Conservation (phyloP, 495 filamentous ascomycete species). For the Cladorrhinum samala region DNA sequence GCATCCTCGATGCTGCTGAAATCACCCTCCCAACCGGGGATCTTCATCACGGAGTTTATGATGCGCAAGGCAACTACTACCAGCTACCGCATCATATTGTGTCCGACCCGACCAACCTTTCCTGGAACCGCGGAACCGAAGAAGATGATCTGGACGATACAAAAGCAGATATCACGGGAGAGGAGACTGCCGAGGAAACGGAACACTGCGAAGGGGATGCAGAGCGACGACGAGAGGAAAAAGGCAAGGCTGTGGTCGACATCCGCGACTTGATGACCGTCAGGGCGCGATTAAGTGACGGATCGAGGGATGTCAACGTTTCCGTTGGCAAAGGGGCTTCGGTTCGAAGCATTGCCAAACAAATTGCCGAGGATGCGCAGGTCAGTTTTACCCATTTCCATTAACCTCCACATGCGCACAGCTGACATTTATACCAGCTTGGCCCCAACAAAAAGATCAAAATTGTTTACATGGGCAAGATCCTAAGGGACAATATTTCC, state of each 20-base stretch:
- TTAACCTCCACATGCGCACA: background rate
- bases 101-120: constrained; percentile 65
- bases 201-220: constrained; percentile 28
- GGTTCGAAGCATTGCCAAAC: constrained; percentile 55
- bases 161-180: constrained; percentile 40
- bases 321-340: constrained; percentile 53
- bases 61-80: constrained; percentile 71
- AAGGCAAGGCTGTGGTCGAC: constrained; percentile 49
- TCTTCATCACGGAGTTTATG: constrained; percentile 68
- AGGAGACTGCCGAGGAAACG: constrained; percentile 35
- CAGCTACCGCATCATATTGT: constrained; percentile 70
- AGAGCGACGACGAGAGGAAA: constrained; percentile 59
- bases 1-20: constrained; percentile 67
- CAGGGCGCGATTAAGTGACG: constrained; percentile 64
- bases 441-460: constrained; percentile 50
- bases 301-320: constrained; percentile 58
- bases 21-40: constrained; percentile 74
- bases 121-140: constrained; percentile 31
- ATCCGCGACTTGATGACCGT: constrained; percentile 52
- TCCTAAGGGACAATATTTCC: constrained; percentile 61
- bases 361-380: constrained; percentile 56
- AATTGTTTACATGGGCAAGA: constrained; percentile 72
- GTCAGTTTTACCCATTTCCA: constrained; percentile 38
- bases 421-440: constrained; percentile 34
- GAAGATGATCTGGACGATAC: constrained; percentile 35